Conservation (phyloP, 805 yeast genomes). For the Brettanomyces nanus region DNA sequence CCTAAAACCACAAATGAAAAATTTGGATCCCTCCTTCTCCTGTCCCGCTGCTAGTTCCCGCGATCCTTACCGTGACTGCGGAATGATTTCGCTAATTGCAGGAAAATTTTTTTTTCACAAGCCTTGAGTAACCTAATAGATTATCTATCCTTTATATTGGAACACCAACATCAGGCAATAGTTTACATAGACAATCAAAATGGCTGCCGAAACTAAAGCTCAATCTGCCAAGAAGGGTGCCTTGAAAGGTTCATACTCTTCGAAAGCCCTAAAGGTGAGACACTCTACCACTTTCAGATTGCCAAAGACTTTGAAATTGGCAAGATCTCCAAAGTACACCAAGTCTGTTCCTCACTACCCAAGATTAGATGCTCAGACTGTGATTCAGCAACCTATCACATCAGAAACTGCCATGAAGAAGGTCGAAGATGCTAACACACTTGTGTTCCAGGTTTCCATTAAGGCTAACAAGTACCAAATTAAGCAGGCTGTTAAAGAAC, state of each 20-base stretch:
- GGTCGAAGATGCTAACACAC: conserved; percentile 98
- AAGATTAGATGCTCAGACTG: conserved; percentile 94
- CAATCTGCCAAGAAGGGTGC: conserved; percentile 98
- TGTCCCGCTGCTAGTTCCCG: no score
- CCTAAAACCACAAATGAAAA: no score
- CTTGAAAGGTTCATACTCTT: conserved; percentile 91
- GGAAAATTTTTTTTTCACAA: background rate
- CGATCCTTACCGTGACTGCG: no score
- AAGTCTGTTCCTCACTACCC: conserved; percentile 96
- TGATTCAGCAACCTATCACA: conserved; percentile 90
- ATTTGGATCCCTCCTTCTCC: no score
- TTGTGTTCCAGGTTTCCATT: conserved; percentile 96
- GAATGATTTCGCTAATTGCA: no score
- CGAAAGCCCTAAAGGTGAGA: conserved; percentile 89
- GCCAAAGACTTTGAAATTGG: conserved; percentile 93
- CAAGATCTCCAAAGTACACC: conserved; percentile 93
- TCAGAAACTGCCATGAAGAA: conserved; percentile 99
- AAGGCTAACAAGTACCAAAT: conserved; percentile 98
- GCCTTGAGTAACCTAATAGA: no score
- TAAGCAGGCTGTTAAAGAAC: conserved; percentile 96
- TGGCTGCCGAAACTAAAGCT: conserved; percentile 63
- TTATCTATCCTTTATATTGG: no score
- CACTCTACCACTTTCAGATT: conserved; percentile 91
- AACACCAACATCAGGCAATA: no score
- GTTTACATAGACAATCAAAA: conserved; percentile 8